Evolutionary conservation across 1,284 basidiomycete species (phyloP).

Genomic region (Fomitopsis schrenkii): DNA sequence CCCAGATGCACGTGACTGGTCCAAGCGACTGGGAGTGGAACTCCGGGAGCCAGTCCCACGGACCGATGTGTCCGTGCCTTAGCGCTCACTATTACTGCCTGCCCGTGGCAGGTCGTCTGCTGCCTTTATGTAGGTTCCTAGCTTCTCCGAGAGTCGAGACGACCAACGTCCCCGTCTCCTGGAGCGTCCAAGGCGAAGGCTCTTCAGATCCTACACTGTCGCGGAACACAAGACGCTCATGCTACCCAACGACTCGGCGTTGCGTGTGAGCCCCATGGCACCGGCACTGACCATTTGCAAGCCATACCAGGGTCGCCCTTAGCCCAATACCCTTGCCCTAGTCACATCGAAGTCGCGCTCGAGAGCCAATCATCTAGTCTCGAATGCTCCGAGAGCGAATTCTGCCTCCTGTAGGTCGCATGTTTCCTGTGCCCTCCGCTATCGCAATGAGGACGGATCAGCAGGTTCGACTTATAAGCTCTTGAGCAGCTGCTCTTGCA

Average conservation of each 20-base stretch:
- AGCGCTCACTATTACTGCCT: no score
- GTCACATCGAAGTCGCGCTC: neutral
- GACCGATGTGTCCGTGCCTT: no score
- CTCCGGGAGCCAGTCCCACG: no score
- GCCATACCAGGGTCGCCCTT: neutral
- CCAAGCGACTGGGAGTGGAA: no score
- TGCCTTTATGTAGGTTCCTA: no score
- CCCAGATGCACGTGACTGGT: no score
- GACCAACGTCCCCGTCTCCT: no score
- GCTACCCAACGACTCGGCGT: neutral
- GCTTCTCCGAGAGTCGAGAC: no score
- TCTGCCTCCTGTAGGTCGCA: slow-evolving; percentile 6
- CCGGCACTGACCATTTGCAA: neutral
- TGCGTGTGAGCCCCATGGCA: neutral
- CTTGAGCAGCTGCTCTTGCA: neutral
- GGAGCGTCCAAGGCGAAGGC: no score
- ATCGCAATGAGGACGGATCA: neutral
- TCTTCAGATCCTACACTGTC: no score
- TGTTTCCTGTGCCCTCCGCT: slow-evolving; percentile 6
- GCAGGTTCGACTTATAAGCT: neutral
- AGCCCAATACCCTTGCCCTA: slow-evolving; percentile 1
- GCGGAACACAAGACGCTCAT: neutral
- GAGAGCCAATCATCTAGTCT: neutral
- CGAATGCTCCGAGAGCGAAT: neutral
- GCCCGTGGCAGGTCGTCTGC: no score